A percentile compares a stretch with the other conserved stretches of the same genome.
These are phyloP conservation scores for Vigna angularis DNA, from an alignment of 306 rosid species.

Conservation along the genomic window DNA sequence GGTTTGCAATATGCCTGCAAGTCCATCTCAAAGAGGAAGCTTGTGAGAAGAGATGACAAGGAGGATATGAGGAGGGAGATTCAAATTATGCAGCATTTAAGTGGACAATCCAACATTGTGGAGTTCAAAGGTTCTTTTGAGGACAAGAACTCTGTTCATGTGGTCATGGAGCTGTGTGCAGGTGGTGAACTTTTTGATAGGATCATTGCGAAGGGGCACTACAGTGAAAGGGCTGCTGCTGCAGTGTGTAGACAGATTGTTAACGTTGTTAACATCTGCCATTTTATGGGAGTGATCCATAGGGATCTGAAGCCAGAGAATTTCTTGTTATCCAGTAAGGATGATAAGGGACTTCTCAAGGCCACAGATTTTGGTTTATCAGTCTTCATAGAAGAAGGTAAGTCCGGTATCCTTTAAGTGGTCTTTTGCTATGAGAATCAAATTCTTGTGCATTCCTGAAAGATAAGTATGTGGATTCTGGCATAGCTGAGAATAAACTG, in stretches of 20 bases:
- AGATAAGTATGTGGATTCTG: constrained; percentile 17
- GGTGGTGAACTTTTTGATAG: constrained; percentile 94
- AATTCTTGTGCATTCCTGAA: not conserved
- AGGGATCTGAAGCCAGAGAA: constrained; percentile 95
- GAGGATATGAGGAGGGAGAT: constrained; percentile 88
- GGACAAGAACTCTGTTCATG: constrained; percentile 76
- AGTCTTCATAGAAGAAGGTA: constrained; percentile 91
- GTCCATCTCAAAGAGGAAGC: constrained; percentile 86
- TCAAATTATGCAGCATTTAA: constrained; percentile 93
- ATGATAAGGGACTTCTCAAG: constrained; percentile 72
- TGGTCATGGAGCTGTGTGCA: constrained; percentile 91
- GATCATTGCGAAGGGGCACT: constrained; percentile 86
- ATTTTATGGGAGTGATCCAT: constrained; percentile 96
- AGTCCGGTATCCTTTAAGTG: not conserved
- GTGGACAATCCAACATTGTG: constrained; percentile 90
- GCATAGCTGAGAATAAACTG: not conserved
- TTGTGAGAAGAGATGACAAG: constrained; percentile 65
- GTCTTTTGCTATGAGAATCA: constrained; percentile 11
- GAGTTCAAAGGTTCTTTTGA: constrained; percentile 90
- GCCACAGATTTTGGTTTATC: constrained; percentile 94
- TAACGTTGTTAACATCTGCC: constrained; percentile 81
- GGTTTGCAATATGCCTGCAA: constrained; percentile 80
- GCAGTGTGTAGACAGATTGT: constrained; percentile 81
- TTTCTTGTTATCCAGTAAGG: constrained; percentile 83
- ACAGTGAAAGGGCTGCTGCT: constrained; percentile 87